Conservation (phyloP, 768 basidiomycete genomes). For the Candolleomyces eurysporus region DNA sequence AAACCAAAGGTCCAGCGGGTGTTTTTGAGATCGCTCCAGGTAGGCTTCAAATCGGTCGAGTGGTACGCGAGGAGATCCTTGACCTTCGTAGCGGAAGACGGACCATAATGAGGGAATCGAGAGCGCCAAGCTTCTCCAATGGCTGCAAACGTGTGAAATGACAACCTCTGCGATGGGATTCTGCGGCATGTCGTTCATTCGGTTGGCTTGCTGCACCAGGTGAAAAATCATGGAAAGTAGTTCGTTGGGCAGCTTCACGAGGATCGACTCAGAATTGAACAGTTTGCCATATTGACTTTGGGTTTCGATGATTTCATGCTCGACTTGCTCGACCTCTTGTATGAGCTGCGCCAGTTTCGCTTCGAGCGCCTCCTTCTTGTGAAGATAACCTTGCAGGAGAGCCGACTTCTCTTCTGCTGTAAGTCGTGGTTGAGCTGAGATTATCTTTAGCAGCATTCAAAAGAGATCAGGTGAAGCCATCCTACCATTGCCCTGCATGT, state of each 20-base stretch:
- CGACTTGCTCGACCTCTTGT: neutral
- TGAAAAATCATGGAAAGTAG: neutral
- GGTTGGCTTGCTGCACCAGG: too few relatives aligned
- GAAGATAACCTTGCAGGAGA: too few relatives aligned
- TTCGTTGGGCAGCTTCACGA: neutral
- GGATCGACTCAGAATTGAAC: neutral
- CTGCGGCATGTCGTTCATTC: neutral
- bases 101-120: neutral
- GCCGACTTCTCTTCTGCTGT: too few relatives aligned
- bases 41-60: conserved; percentile 19
- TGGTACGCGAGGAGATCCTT: conserved; percentile 12
- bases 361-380: neutral
- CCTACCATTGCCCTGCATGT: too few relatives aligned
- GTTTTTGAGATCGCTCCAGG: conserved; percentile 15
- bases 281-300: neutral
- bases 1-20: conserved; percentile 16
- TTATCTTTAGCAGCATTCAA: too few relatives aligned
- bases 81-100: neutral
- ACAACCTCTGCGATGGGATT: neutral
- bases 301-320: neutral
- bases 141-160: conserved; percentile 3
- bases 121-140: neutral
- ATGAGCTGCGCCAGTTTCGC: neutral
- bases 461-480: too few relatives aligned
- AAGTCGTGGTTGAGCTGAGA: too few relatives aligned